A percentile compares a stretch with the other conserved stretches of the same genome.
Evolutionary conservation across 441 rosid species (phyloP).

Genomic region (Metrosideros polymorpha): DNA sequence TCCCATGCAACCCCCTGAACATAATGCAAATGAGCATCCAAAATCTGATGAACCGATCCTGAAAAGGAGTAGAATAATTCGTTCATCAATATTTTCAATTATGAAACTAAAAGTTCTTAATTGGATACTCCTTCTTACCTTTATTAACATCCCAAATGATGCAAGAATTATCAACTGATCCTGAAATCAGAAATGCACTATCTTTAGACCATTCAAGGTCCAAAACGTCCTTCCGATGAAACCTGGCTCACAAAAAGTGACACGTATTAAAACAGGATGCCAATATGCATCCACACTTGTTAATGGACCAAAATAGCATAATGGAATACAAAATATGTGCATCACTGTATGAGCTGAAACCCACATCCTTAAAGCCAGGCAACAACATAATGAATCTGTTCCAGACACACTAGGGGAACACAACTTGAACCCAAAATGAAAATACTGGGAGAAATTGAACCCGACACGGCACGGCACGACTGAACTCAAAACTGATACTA

Average conservation of each 20-base stretch:
- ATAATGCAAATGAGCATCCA: conserved; percentile 85
- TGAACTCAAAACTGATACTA: not conserved
- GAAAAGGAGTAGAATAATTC: conserved; percentile 5
- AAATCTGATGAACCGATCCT: conserved; percentile 86
- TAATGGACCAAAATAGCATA: not conserved
- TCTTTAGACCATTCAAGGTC: conserved; percentile 93
- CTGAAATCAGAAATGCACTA: conserved; percentile 66
- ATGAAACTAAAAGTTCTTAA: not conserved
- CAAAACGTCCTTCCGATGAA: conserved; percentile 85
- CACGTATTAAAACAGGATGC: not conserved
- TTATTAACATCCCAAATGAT: conserved; percentile 87
- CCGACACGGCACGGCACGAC: not conserved
- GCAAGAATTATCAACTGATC: conserved; percentile 97
- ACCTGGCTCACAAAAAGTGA: conserved; percentile 29
- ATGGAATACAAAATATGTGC: not conserved
- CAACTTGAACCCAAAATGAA: not conserved
- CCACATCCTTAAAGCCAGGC: not conserved
- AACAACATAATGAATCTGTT: not conserved
- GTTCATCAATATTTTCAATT: not conserved
- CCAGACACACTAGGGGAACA: not conserved
- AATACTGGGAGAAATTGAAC: not conserved
- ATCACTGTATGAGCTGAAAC: not conserved
- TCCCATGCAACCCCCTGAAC: conserved; percentile 99
- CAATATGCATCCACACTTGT: not conserved
- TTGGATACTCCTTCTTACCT: conserved; percentile 36